Base-by-base conservation (phyloP, 2,329 filamentous ascomycete genomes). In the Colletotrichum lupini region DNA sequence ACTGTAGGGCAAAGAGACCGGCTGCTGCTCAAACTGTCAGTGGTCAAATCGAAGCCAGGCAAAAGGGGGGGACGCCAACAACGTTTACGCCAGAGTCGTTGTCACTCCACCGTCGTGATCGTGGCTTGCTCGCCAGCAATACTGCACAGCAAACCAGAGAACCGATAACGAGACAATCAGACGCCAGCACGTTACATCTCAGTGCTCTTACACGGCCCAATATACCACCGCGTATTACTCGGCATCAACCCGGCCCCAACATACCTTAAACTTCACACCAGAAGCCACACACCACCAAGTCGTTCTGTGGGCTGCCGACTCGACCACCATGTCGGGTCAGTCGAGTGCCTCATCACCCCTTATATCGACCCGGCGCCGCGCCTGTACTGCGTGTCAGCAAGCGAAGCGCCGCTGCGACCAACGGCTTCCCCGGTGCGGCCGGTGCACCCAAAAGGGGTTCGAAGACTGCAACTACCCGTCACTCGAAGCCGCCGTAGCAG, bases 351-450 rank as follows among this genome's bases (percentile, higher is more conserved):
- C 72, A 14, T 75, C 64, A 12, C 66, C 74, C n/a, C 60, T 72
- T 55, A 75, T 73, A 58, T 75, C 74, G 22, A 75, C 74, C 46
- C 70, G 74, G 73, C 76, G 79, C 42, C 81, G 80, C 69, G 82
- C 83, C 1, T 84, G 83, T 59, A 74, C 79, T 0, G 76, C 78
- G 28, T 84, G 82, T 74, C 80, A 82, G 19, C 78, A 76, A 55
- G 78, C 82, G 6, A 84, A 84, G 73, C 79, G 83, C 14, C 80
- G 81, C 62, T 84, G 82, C 72, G 80, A 81, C 66, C 83, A 83
- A 70, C 74, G 77, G 11, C 70, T 79, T 1, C 82, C 82, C 3
- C 65, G 76, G 3, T 83, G 82, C 55, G 78, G 77, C 62, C 77
- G 82, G 24, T 83, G 82, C 49, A 56, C 74, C n/a, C 73, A 77